Evolutionary conservation across 331 rosid genomes (phyloP), one percentile per base, ranked within the genome.

Genomic region (Ulmus americana): DNA sequence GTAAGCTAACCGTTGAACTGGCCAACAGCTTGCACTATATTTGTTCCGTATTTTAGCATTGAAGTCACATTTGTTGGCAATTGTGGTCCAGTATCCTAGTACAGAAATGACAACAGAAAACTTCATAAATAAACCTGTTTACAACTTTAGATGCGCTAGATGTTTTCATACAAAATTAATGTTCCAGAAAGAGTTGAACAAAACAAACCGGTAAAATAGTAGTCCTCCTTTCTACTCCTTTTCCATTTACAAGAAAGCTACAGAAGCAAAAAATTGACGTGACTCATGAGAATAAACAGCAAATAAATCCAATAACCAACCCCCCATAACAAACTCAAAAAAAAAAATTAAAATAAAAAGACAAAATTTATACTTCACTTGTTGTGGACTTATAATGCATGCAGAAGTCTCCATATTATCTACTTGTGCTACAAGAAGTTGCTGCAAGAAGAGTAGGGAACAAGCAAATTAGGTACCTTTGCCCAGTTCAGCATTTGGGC

Each of bases 191-290:
- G 39, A 65, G 60, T 22, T 50, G 56, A 71, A 38, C 43, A 16
- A 7, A 13, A 81, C 90, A 64, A 76, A 90, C 99, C 99, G 82
- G 76, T 15, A 15, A 44, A 50, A 58, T 49, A 57, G 66, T 84
- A 55, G 73, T 85, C 79, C 99, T 82, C 62, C 65, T 68, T 28
- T 73, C 78, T 39, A 94, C 79, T 55, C 83, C 95, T 82, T 65
- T 90, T 68, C 99, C 99, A 75, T 94, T 94, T 59, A 94, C 73
- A 77, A 94, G 86, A 83, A 94, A 80, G 77, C 99, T 94, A 80
- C 73, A 80, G 68, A 16, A 53, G 6, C 45, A 48, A 40, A 62
- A 55, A 62, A 5, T 58, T 52, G 14, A 44, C 11, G 52, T 47
- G 35, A 2, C 35, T 28, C 65, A 53, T 55, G 76, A 82, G 81